Percentiles rank a stretch among this genome's conserved stretches.
Evolutionary conservation across 352 stramenopile species (phyloP).

Genomic region (Globisporangium echinulatum): DNA sequence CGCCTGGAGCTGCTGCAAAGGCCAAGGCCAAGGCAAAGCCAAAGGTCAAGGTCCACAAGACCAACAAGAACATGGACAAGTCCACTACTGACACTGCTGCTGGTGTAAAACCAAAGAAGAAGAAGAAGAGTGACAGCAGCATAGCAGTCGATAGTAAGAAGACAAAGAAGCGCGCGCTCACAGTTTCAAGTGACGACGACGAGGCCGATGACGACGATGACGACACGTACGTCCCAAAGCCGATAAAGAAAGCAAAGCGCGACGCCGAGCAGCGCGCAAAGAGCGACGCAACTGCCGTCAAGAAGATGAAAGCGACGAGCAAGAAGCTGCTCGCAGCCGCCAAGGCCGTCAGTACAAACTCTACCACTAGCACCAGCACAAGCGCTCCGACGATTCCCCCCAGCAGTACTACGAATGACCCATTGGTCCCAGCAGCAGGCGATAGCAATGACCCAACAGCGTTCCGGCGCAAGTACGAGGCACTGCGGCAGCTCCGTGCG

Average conservation of each 20-base stretch:
- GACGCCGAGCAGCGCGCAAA: background rate
- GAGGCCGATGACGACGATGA: conserved; percentile 13
- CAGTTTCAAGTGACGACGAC: background rate
- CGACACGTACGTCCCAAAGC: background rate
- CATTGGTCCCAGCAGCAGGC: background rate
- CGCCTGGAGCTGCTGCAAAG: conserved; percentile 6
- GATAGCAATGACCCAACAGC: conserved; percentile 11
- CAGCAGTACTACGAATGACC: background rate
- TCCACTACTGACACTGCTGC: too few species aligned
- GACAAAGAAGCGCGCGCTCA: background rate
- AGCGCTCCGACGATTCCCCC: background rate
- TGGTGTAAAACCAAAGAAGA: background rate
- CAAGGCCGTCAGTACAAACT: conserved; percentile 3
- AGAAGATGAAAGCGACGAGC: conserved; percentile 2
- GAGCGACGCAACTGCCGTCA: background rate
- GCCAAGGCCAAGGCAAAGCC: conserved; percentile 15
- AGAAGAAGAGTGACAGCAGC: conserved; percentile 1
- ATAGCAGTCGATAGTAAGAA: background rate
- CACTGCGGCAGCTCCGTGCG: conserved; percentile 52
- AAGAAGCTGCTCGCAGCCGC: background rate
- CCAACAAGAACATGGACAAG: too few species aligned
- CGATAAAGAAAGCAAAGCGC: background rate
- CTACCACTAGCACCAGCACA: conserved; percentile 4
- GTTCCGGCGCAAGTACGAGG: conserved; percentile 37
- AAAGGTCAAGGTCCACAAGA: background rate